Percentiles rank a stretch among this genome's conserved stretches.
Evolutionary conservation across 495 filamentous ascomycete species (phyloP).

Genomic region (Annulohypoxylon moriforme): DNA sequence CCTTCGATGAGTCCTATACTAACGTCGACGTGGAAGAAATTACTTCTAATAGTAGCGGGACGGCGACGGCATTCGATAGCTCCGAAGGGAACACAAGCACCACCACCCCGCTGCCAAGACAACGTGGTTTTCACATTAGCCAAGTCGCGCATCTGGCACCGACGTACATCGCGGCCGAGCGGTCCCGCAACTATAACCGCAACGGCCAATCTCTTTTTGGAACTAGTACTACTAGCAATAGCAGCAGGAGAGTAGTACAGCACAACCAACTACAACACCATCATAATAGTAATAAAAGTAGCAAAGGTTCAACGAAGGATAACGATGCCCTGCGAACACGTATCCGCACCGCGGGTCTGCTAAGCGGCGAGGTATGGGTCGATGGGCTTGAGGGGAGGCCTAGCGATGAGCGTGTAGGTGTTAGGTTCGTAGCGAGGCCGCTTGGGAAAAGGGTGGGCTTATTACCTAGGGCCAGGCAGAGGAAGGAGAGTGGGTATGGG

Average conservation of each 20-base stretch:
- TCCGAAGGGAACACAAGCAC: not conserved
- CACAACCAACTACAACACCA: not conserved
- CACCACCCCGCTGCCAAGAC: not conserved
- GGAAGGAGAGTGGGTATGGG: not conserved
- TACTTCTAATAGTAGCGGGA: too few species aligned
- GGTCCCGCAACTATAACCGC: too few species aligned
- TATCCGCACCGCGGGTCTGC: not conserved
- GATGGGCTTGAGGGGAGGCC: not conserved
- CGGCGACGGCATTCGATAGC: too few species aligned
- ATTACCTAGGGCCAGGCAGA: not conserved
- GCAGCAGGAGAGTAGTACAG: not conserved
- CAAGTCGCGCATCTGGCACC: constrained; percentile 21
- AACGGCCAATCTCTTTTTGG: too few species aligned
- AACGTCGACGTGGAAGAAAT: not conserved
- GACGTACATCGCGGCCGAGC: constrained; percentile 5
- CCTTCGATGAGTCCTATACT: not conserved
- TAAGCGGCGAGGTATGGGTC: constrained; percentile 3
- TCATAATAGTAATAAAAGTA: not conserved
- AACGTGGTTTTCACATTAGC: constrained; percentile 16
- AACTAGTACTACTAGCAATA: too few species aligned
- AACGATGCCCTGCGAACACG: not conserved
- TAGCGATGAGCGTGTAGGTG: not conserved
- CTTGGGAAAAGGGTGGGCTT: not conserved
- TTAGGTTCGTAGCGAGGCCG: constrained; percentile 5
- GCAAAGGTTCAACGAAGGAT: not conserved